These are phyloP conservation scores for Phialophora chinensis DNA, from an alignment of 2,329 filamentous ascomycete genomes.

Conservation along the genomic window DNA sequence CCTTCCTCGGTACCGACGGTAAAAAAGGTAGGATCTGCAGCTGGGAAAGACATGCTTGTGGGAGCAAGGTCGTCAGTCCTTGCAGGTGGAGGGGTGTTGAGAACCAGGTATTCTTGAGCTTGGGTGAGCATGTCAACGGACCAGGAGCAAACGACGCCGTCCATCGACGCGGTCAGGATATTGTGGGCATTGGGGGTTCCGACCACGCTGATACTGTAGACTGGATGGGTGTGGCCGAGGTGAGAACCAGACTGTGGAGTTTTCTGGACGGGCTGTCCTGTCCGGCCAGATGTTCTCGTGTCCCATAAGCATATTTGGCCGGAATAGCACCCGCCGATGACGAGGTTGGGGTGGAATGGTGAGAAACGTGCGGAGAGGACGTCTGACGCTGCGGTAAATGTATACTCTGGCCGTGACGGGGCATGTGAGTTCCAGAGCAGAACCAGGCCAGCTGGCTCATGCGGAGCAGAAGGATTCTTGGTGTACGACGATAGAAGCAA, in stretches of 20 bases:
- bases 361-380: conserved; percentile 96
- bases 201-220: conserved; percentile 94
- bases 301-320: conserved; percentile 98
- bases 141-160: conserved; percentile 96
- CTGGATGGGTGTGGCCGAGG: conserved; percentile 86
- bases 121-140: conserved; percentile 97
- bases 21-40: conserved; percentile 96
- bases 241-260: conserved; percentile 87
- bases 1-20: conserved; percentile 96
- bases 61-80: conserved; percentile 95
- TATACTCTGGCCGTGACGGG: conserved; percentile 91
- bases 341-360: conserved; percentile 96
- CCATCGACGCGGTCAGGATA: conserved; percentile 94
- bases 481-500: conserved; percentile 93
- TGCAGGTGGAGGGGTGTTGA: conserved; percentile 82
- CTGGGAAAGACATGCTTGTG: conserved; percentile 91
- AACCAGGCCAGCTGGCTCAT: conserved; percentile 90
- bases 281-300: conserved; percentile 77
- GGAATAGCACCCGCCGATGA: conserved; percentile 94
- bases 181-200: conserved; percentile 99
- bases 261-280: conserved; percentile 80
- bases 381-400: conserved; percentile 95
- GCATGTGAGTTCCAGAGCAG: conserved; percentile 98
- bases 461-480: conserved; percentile 92
- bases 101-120: conserved; percentile 89